Conservation (phyloP, 2,329 filamentous ascomycete genomes). For the Microsporum ferrugineum region DNA sequence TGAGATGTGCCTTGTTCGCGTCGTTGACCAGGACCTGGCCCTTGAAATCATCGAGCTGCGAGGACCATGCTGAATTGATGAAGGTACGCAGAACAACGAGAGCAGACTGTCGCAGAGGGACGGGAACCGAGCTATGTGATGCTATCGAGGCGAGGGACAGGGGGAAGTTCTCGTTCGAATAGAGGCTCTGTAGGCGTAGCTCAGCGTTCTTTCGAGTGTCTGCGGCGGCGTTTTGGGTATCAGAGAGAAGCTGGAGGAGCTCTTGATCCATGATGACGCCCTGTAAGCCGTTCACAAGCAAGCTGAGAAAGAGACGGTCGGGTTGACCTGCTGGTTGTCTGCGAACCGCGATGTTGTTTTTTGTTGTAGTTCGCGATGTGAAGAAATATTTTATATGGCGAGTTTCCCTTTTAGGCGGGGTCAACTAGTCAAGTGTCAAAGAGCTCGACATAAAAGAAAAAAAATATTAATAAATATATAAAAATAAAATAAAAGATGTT, state of each 20-base stretch:
- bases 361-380: not conserved
- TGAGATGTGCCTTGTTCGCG: slow-evolving; percentile 59
- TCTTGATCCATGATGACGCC: slow-evolving; percentile 68
- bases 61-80: slow-evolving; percentile 74
- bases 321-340: not conserved
- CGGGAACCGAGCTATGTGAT: slow-evolving; percentile 59
- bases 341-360: not conserved
- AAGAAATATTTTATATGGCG: not conserved
- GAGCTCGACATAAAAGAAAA: not conserved
- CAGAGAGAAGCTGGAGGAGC: slow-evolving; percentile 74
- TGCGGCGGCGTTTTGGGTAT: slow-evolving; percentile 69
- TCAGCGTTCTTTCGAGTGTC: slow-evolving; percentile 76
- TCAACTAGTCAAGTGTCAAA: not conserved
- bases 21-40: slow-evolving; percentile 60
- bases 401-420: not conserved
- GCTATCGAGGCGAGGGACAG: slow-evolving; percentile 70
- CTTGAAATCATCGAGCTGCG: slow-evolving; percentile 59
- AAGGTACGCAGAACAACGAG: slow-evolving; percentile 71
- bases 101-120: slow-evolving; percentile 70
- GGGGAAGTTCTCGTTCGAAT: slow-evolving; percentile 60
- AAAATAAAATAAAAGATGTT: not conserved
- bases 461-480: not conserved
- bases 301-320: not conserved
- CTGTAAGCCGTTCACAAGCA: not conserved
- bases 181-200: slow-evolving; percentile 62